Conservation (phyloP, 2,329 filamentous ascomycete species). For the Hymenoscyphus albidus region DNA sequence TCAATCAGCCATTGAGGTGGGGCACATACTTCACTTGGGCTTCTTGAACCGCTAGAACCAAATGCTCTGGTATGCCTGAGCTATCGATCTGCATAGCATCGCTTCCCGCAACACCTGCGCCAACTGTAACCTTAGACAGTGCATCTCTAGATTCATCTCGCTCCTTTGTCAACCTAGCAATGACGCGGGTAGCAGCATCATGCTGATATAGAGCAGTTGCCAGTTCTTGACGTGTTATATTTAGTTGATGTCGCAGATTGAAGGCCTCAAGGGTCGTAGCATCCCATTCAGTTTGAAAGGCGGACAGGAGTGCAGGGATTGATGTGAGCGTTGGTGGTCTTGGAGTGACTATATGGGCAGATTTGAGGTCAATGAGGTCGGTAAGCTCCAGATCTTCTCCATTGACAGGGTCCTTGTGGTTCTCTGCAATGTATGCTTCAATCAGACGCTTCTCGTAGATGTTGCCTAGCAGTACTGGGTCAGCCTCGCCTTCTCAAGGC, state of each 20-base stretch:
- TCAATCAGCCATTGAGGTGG: constrained; percentile 2
- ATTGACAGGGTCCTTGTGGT: constrained; percentile 87
- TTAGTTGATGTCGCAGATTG: constrained; percentile 82
- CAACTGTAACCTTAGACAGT: constrained; percentile 78
- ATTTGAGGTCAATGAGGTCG: constrained; percentile 85
- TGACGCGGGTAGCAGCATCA: constrained; percentile 93
- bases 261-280: constrained; percentile 87
- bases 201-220: constrained; percentile 94
- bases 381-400: constrained; percentile 79
- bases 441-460: constrained; percentile 95
- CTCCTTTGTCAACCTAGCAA: constrained; percentile 85
- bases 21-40: constrained; percentile 71
- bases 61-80: constrained; percentile 67
- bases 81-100: constrained; percentile 94
- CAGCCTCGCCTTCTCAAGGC: constrained; percentile 19
- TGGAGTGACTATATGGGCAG: constrained; percentile 77
- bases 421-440: constrained; percentile 88
- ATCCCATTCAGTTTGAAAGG: constrained; percentile 99
- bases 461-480: constrained; percentile 53
- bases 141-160: constrained; percentile 89
- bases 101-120: constrained; percentile 49
- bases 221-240: constrained; percentile 88
- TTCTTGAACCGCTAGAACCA: constrained; percentile 71
- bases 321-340: constrained; percentile 92
- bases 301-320: constrained; percentile 86